Conservation (phyloP, 192 early-diverging fungal species). For the Backusella morwellensis region DNA sequence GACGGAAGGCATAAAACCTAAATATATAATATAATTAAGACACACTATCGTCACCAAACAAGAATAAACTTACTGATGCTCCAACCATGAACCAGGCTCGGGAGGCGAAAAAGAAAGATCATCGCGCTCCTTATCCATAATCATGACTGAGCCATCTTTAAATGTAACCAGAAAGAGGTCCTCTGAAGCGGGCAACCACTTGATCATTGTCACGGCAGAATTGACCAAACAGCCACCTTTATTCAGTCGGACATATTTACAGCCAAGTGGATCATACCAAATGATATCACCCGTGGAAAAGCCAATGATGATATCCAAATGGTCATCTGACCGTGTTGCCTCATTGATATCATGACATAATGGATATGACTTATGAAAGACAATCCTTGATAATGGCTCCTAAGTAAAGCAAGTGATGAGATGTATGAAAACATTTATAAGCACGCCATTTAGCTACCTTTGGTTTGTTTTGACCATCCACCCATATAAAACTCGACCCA, state of each 20-base stretch:
- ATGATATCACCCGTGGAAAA: slow-evolving; percentile 77
- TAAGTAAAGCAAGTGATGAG: background rate
- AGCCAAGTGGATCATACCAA: slow-evolving; percentile 85
- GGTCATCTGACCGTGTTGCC: slow-evolving; percentile 59
- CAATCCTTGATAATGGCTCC: slow-evolving; percentile 78
- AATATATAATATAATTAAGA: background rate
- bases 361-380: slow-evolving; percentile 75
- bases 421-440: too few relatives aligned
- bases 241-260: slow-evolving; percentile 85
- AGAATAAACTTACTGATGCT: slow-evolving; percentile 6
- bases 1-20: slow-evolving; percentile 13
- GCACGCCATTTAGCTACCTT: slow-evolving; percentile 31
- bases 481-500: slow-evolving; percentile 71
- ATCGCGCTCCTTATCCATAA: slow-evolving; percentile 88
- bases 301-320: slow-evolving; percentile 87
- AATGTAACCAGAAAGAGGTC: slow-evolving; percentile 84
- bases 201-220: slow-evolving; percentile 72
- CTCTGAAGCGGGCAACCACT: slow-evolving; percentile 90
- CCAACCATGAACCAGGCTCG: background rate
- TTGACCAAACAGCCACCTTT: slow-evolving; percentile 70
- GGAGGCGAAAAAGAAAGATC: slow-evolving; percentile 45
- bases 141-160: slow-evolving; percentile 80
- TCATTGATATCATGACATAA: slow-evolving; percentile 88
- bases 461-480: slow-evolving; percentile 54
- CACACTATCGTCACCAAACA: background rate